These are phyloP conservation scores for Phytophthora boehmeriae DNA, from an alignment of 352 stramenopile species.

Conservation along the genomic window DNA sequence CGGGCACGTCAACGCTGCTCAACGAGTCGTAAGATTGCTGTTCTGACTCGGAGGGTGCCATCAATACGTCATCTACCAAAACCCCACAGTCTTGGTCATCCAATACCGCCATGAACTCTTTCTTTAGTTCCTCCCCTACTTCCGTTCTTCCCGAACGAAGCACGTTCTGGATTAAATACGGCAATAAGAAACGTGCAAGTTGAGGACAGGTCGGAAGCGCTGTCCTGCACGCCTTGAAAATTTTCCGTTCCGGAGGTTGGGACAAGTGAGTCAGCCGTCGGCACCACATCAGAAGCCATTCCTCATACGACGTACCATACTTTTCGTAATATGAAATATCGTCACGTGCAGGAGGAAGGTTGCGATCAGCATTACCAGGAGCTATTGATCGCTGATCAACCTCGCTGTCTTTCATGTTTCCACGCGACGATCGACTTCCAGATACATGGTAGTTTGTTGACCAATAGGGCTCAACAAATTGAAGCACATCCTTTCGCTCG, in stretches of 20 bases:
- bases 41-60: constrained; percentile 35
- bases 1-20: constrained; percentile 3
- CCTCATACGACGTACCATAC: constrained; percentile 76
- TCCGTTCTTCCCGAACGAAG: constrained; percentile 65
- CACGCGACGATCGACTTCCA: constrained; percentile 25
- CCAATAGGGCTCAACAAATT: constrained; percentile 91
- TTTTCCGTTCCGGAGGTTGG: constrained; percentile 83
- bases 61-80: constrained; percentile 56
- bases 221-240: constrained; percentile 74
- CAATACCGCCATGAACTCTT: constrained; percentile 82
- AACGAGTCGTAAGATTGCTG: constrained; percentile 25
- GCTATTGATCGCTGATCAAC: constrained; percentile 15
- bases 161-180: constrained; percentile 89
- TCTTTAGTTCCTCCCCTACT: constrained; percentile 76
- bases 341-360: constrained; percentile 27
- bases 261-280: constrained; percentile 76
- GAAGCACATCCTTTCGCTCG: constrained; percentile 82
- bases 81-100: constrained; percentile 70
- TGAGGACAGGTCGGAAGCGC: constrained; percentile 71
- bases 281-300: constrained; percentile 85
- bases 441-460: constrained; percentile 80
- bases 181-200: constrained; percentile 80
- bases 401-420: constrained; percentile 6
- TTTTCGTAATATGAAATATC: constrained; percentile 79
- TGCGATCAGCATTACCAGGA: constrained; percentile 25